Evolutionary conservation across 2,329 filamentous ascomycete genomes (phyloP), one percentile per base, ranked within the genome.

Genomic region (Ampelomyces quisqualis): DNA sequence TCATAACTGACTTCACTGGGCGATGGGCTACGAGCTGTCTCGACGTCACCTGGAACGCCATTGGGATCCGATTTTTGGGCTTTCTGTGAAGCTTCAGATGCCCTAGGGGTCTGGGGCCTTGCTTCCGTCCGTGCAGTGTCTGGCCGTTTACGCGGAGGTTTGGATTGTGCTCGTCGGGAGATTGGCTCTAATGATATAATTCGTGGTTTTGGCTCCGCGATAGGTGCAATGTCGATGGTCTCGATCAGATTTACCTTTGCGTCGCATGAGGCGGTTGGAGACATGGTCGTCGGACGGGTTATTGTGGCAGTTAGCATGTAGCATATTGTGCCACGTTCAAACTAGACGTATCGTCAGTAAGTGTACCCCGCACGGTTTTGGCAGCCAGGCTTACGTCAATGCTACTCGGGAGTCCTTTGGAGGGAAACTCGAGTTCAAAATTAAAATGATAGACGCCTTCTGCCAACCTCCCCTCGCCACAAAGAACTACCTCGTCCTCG

Each of bases 281-380:
- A 79, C 47, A 96, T 94, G 5, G 90, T 84, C 0, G 87, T 93
- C 14, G 93, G 91, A 41, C 90, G 82, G 14, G 91, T 97, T 42
- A 97, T 69, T 7, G 90, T 96, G 21, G 91, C 86, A 5, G 88
- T 91, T 57, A 97, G 80, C 73, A 91, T 82, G 70, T 97, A 98
- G 14, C 86, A 85, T 57, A 98, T 88, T 2, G 88, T 90, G 23
- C 93, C 93, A 62, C 91, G 84, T 70, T 97, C 93, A 68, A 98
- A 98, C 90, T 97, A 68, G 36, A 34, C 20, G n/a, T 17, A 30
- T 39, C 46, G 21, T 65, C 43, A 64, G 51, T 43, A 43, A 32
- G 41, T 29, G 22, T 17, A 35, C 32, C 37, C 27, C 51, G 44
- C 32, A 38, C 26, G 14, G 29, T 30, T 4, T 24, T 33, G 27